Percentiles rank a stretch among this genome's conserved stretches.
Evolutionary conservation across 768 basidiomycete species (phyloP).

Genomic region (Mycena albidolilacea): DNA sequence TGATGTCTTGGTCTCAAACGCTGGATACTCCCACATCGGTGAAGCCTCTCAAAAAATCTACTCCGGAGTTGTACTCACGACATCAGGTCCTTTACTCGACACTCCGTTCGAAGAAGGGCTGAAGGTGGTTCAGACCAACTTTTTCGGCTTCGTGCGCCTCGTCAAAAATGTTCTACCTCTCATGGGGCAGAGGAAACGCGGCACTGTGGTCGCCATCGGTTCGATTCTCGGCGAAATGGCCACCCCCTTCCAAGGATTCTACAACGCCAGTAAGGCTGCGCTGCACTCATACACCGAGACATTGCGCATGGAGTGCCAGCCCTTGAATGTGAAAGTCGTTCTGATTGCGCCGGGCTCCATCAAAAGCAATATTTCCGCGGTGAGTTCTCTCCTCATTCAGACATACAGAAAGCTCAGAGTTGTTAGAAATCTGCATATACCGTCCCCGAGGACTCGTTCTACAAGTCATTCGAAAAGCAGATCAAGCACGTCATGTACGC

Average conservation of each 20-base stretch:
- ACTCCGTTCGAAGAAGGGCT: slow-evolving; percentile 43
- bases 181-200: slow-evolving; percentile 47
- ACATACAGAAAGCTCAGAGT: not conserved
- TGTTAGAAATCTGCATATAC: slow-evolving; percentile 31
- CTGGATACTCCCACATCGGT: slow-evolving; percentile 57
- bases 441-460: slow-evolving; percentile 27
- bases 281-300: slow-evolving; percentile 48
- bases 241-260: slow-evolving; percentile 50
- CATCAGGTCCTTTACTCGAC: slow-evolving; percentile 47
- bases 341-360: slow-evolving; percentile 48
- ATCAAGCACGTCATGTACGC: slow-evolving; percentile 29
- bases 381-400: not conserved
- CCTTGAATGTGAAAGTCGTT: slow-evolving; percentile 48
- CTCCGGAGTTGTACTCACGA: not conserved
- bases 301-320: slow-evolving; percentile 49
- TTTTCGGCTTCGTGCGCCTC: slow-evolving; percentile 46
- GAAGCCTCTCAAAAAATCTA: slow-evolving; percentile 11
- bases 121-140: slow-evolving; percentile 46
- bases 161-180: slow-evolving; percentile 47
- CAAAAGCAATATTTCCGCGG: slow-evolving; percentile 37
- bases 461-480: slow-evolving; percentile 27
- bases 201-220: slow-evolving; percentile 50
- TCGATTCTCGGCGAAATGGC: slow-evolving; percentile 47
- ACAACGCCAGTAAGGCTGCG: slow-evolving; percentile 50
- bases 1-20: slow-evolving; percentile 70